A percentile compares a stretch with the other conserved stretches of the same genome.
phyloP scores from a whole-genome alignment of 2,329 filamentous ascomycete genomes.

The Talaromyces verruculosus region DNA sequence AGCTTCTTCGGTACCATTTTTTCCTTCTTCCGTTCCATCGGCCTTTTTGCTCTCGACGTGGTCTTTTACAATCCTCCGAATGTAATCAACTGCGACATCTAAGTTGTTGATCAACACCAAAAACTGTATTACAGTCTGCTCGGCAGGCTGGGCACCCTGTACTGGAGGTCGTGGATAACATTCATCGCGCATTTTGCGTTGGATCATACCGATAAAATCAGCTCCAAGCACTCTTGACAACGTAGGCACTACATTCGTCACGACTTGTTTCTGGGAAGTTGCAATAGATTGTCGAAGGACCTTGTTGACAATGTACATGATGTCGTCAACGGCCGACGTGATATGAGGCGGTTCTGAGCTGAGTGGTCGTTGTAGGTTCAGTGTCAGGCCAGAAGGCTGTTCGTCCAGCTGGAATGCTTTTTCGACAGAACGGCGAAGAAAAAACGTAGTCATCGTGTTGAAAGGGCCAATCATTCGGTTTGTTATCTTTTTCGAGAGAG shows the following conservation, averaged over 20 bases:
- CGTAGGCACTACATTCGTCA: slow-evolving; percentile 74
- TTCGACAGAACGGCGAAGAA: slow-evolving; percentile 92
- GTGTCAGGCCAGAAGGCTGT: slow-evolving; percentile 72
- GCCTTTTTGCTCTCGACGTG: slow-evolving; percentile 48
- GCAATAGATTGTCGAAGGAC: slow-evolving; percentile 83
- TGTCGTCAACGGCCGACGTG: slow-evolving; percentile 92
- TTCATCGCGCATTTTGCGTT: slow-evolving; percentile 96
- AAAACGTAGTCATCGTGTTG: slow-evolving; percentile 91
- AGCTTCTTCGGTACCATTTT: slow-evolving; percentile 27
- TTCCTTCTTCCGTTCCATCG: slow-evolving; percentile 27
- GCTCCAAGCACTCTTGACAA: slow-evolving; percentile 76
- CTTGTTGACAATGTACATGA: slow-evolving; percentile 98
- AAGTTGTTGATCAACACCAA: slow-evolving; percentile 94
- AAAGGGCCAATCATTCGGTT: slow-evolving; percentile 76
- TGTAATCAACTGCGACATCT: slow-evolving; percentile 87
- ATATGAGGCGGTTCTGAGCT: slow-evolving; percentile 83
- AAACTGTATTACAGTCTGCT: slow-evolving; percentile 84
- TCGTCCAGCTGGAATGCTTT: slow-evolving; percentile 98
- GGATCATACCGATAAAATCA: slow-evolving; percentile 95
- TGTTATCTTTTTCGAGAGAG: slow-evolving; percentile 74
- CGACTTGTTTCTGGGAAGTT: slow-evolving; percentile 77
- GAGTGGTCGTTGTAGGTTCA: slow-evolving; percentile 70
- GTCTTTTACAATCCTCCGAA: slow-evolving; percentile 76
- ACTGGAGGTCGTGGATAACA: slow-evolving; percentile 79
- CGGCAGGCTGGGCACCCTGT: slow-evolving; percentile 78